phyloP scores from a whole-genome alignment of 805 yeast genomes.

The Yarrowia divulgata region DNA sequence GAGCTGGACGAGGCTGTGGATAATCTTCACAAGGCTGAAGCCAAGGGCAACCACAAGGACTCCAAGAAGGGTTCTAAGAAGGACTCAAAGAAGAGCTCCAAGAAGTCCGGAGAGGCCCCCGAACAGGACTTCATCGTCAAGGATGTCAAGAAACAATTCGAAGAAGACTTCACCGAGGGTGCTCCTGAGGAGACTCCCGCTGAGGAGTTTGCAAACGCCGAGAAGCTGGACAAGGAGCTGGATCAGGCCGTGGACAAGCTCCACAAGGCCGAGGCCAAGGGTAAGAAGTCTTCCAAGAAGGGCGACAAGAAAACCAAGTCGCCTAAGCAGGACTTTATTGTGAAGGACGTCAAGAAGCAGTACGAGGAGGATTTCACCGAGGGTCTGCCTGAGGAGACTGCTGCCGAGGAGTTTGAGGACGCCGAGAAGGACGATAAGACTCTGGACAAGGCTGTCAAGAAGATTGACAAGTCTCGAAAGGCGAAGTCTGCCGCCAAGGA shows the following conservation, averaged over 20 bases:
- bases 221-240: neutral
- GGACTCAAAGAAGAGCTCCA: constrained; percentile 26
- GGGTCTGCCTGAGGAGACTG: neutral
- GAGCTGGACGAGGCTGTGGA: constrained; percentile 2
- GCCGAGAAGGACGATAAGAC: constrained; percentile 40
- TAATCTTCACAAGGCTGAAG: constrained; percentile 6
- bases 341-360: constrained; percentile 23
- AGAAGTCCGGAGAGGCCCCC: constrained; percentile 24
- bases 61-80: neutral
- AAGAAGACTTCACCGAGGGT: constrained; percentile 22
- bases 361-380: constrained; percentile 11
- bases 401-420: constrained; percentile 18
- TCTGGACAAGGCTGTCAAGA: constrained; percentile 20
- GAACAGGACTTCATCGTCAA: constrained; percentile 10
- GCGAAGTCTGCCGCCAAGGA: constrained; percentile 25
- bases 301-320: too few relatives aligned
- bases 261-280: constrained; percentile 13
- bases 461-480: constrained; percentile 28
- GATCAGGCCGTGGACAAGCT: constrained; percentile 5
- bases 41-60: constrained; percentile 21
- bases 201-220: constrained; percentile 18
- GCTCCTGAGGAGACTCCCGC: constrained; percentile 9
- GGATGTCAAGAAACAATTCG: neutral
- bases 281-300: neutral
- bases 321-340: too few relatives aligned